Conservation (phyloP, 768 basidiomycete species). For the Sporobolomyces pararoseus region DNA sequence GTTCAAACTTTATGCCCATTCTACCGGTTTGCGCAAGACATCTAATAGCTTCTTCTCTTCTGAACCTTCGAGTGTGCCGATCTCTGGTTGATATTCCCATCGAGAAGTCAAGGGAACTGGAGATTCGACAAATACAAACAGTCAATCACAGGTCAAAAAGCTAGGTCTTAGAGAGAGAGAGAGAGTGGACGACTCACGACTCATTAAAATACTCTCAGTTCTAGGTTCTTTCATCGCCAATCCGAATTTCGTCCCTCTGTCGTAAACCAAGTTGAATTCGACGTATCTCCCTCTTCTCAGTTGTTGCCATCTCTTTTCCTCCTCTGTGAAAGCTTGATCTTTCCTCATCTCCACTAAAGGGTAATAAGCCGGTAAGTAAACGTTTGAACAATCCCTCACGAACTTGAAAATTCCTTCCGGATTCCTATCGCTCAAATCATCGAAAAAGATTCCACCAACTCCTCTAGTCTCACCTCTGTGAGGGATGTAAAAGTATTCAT, state of each 20-base stretch:
- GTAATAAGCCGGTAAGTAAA: conserved; percentile 84
- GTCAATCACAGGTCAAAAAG: not conserved
- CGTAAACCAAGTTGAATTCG: conserved; percentile 85
- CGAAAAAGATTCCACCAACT: conserved; percentile 92
- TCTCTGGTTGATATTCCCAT: conserved; percentile 82
- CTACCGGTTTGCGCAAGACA: conserved; percentile 61
- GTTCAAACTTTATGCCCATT: conserved; percentile 62
- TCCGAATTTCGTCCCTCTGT: conserved; percentile 83
- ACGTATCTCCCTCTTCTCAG: conserved; percentile 86
- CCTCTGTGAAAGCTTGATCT: conserved; percentile 54
- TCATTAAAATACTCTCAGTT: conserved; percentile 87
- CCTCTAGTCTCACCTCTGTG: conserved; percentile 82
- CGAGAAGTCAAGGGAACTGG: conserved; percentile 71
- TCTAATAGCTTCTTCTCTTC: conserved; percentile 65
- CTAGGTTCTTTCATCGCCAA: conserved; percentile 63
- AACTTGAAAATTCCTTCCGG: conserved; percentile 73
- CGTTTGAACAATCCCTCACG: conserved; percentile 65
- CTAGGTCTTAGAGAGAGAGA: not conserved
- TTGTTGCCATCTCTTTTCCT: conserved; percentile 81
- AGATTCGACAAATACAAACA: not conserved
- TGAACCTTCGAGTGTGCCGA: conserved; percentile 62
- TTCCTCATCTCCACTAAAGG: conserved; percentile 68
- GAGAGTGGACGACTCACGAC: conserved; percentile 47
- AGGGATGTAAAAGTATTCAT: conserved; percentile 90
- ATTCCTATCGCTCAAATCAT: conserved; percentile 66